These are phyloP conservation scores for Eremothecium sinecaudum DNA, from an alignment of 1,139 yeast genomes.

Conservation along the genomic window DNA sequence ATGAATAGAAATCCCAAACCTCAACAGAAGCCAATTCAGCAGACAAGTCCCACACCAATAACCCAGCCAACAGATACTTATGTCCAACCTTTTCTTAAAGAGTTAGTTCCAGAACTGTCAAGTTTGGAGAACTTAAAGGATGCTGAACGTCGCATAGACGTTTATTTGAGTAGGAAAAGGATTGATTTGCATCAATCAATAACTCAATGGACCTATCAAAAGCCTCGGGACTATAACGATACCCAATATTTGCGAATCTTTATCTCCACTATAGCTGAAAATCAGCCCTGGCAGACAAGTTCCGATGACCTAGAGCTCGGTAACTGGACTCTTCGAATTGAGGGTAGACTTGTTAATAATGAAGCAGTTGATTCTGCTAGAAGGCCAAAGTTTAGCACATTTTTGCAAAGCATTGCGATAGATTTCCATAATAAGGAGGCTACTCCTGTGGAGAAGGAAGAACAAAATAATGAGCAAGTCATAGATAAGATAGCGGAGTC, in stretches of 20 bases:
- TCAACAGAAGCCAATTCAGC: slow-evolving; percentile 11
- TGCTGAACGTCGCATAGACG: slow-evolving; percentile 72
- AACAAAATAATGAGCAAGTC: slow-evolving; percentile 11
- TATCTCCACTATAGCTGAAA: slow-evolving; percentile 70
- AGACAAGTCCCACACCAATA: slow-evolving; percentile 23
- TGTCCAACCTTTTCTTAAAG: slow-evolving; percentile 51
- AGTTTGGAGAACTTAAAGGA: slow-evolving; percentile 62
- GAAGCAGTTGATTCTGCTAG: slow-evolving; percentile 33
- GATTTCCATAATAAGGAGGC: slow-evolving; percentile 40
- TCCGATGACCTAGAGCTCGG: slow-evolving; percentile 35
- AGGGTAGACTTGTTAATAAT: slow-evolving; percentile 63
- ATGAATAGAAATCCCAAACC: slow-evolving; percentile 2
- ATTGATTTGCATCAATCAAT: slow-evolving; percentile 74
- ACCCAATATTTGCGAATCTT: slow-evolving; percentile 51
- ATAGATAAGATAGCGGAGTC: slow-evolving; percentile 28
- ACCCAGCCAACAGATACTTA: slow-evolving; percentile 58
- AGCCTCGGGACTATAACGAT: slow-evolving; percentile 16
- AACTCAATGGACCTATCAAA: slow-evolving; percentile 32
- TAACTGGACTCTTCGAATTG: slow-evolving; percentile 78
- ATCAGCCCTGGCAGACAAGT: slow-evolving; percentile 80
- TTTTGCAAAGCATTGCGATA: slow-evolving; percentile 73
- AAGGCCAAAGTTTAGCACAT: slow-evolving; percentile 63
- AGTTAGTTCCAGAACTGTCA: slow-evolving; percentile 63
- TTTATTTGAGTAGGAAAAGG: slow-evolving; percentile 71
- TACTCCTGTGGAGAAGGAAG: slow-evolving; percentile 10